phyloP scores from a whole-genome alignment of 2,329 filamentous ascomycete genomes.

The Amauroascus verrucosus region DNA sequence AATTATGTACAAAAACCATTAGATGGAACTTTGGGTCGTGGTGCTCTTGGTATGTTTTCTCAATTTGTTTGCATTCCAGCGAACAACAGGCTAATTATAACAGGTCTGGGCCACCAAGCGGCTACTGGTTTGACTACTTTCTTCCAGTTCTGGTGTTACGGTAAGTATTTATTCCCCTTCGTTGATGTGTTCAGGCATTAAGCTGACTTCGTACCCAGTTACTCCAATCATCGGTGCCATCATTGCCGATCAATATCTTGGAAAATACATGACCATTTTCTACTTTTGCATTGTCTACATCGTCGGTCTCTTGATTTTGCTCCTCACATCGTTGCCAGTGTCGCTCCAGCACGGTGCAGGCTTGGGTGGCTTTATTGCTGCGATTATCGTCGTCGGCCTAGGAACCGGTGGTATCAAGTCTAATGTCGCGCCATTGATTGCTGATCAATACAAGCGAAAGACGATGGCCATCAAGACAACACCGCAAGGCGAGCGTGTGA shows the following conservation, averaged over 20 bases:
- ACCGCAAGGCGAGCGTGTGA: conserved; percentile 45
- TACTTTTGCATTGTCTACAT: conserved; percentile 51
- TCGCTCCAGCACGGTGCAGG: conserved; percentile 43
- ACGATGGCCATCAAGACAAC: conserved; percentile 40
- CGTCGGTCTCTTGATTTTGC: conserved; percentile 45
- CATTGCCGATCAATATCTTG: conserved; percentile 51
- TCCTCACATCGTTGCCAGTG: conserved; percentile 45
- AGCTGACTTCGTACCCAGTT: conserved; percentile 22
- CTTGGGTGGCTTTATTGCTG: conserved; percentile 46
- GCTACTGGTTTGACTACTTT: conserved; percentile 44
- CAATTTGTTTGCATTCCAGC: no score
- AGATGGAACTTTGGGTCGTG: conserved; percentile 31
- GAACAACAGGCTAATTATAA: conserved; percentile 1
- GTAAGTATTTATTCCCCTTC: conserved; percentile 18
- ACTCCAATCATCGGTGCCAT: conserved; percentile 51
- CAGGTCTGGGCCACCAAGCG: conserved; percentile 32
- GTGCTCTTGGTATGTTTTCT: conserved; percentile 31
- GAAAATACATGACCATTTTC: conserved; percentile 51
- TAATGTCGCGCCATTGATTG: conserved; percentile 51
- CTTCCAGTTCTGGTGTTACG: conserved; percentile 48
- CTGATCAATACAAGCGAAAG: conserved; percentile 54
- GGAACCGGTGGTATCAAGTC: conserved; percentile 60
- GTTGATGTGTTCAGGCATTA: not conserved
- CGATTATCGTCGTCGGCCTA: conserved; percentile 53
- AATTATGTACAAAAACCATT: conserved; percentile 44